Base-by-base conservation (phyloP, 768 basidiomycete species). In the Boletus bicolor region DNA sequence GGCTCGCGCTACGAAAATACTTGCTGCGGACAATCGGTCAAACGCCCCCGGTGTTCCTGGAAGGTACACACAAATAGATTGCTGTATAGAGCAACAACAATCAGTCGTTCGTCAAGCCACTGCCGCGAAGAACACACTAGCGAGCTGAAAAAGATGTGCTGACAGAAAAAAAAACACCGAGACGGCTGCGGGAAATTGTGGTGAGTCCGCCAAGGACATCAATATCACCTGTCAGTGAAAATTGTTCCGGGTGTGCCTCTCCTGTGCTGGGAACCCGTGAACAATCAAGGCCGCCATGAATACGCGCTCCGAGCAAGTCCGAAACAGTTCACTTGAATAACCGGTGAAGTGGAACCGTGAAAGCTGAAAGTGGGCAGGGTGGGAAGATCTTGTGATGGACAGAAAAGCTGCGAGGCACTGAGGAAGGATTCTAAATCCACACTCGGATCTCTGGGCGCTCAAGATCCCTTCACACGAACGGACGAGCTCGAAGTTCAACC, bases 401-500 rank as follows among this genome's bases (percentile, higher is more conserved):
- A 30, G 24, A 34, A 38, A 49, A 21, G 19, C 34, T 49, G 12
- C n/a, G 19, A 45, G 32, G 34, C 36, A 37, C 30, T 15, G 21
- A 38, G 17, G 39, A 54, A 62, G 26, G 17, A 37, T 50, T 59
- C 59, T 44, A 45, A 45, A 42, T 48, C 44, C 44, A 54, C 52
- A 39, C 21, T 45, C 34, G 42, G 41, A 51, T 34, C 35, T 44
- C 43, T 39, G 51, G 28, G 51, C 56, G 57, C 59, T 44, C 51
- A 41, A 70, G 61, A 64, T 64, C 54, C 54, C 53, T 54, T 58
- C 52, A 21, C 52, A 56, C 53, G 32, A 47, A 39, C 42, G 12
- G 49, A 32, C 26, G 21, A 55, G 1, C 26, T 34, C 46, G 28
- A 28, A 28, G 21, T 56, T 57, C 38, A 36, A 42, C 44, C 49